These are phyloP conservation scores for Helicostylum pulchrum DNA, from an alignment of 192 early-diverging fungal species.

Conservation along the genomic window DNA sequence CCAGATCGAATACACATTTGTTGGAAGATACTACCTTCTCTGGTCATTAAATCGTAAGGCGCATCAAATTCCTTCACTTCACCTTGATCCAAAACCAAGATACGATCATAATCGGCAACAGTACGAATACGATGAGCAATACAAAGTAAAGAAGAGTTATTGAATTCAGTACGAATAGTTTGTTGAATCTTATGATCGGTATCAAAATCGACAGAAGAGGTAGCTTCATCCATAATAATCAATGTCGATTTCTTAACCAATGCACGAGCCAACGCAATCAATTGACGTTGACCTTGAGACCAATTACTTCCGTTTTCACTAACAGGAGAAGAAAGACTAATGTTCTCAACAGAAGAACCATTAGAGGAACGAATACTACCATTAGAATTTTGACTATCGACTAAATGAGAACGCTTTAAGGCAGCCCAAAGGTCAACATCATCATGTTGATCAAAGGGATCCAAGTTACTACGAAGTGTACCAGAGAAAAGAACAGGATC, in stretches of 20 bases:
- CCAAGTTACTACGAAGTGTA: conserved; percentile 74
- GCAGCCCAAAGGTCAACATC: conserved; percentile 75
- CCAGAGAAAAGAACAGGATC: conserved; percentile 69
- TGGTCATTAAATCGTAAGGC: conserved; percentile 65
- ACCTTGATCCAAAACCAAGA: conserved; percentile 80
- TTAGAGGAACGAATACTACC: background rate
- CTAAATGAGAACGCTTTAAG: conserved; percentile 66
- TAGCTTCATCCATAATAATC: conserved; percentile 87
- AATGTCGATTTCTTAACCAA: conserved; percentile 63
- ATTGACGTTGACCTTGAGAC: conserved; percentile 74
- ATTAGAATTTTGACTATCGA: conserved; percentile 28
- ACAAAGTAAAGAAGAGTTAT: conserved; percentile 71
- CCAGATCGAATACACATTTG: conserved; percentile 81
- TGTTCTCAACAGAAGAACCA: conserved; percentile 2
- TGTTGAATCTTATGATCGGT: conserved; percentile 84
- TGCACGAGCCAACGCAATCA: conserved; percentile 72
- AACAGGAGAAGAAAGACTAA: conserved; percentile 70
- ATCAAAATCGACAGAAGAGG: conserved; percentile 82
- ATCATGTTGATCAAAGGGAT: conserved; percentile 67
- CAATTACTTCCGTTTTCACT: conserved; percentile 77
- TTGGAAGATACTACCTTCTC: conserved; percentile 59
- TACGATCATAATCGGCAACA: conserved; percentile 79
- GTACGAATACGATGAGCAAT: conserved; percentile 90
- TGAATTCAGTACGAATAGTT: conserved; percentile 73
- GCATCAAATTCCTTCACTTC: conserved; percentile 77